Base-by-base conservation (phyloP, 441 rosid genomes). In the Cnidoscolus chayamansa region DNA sequence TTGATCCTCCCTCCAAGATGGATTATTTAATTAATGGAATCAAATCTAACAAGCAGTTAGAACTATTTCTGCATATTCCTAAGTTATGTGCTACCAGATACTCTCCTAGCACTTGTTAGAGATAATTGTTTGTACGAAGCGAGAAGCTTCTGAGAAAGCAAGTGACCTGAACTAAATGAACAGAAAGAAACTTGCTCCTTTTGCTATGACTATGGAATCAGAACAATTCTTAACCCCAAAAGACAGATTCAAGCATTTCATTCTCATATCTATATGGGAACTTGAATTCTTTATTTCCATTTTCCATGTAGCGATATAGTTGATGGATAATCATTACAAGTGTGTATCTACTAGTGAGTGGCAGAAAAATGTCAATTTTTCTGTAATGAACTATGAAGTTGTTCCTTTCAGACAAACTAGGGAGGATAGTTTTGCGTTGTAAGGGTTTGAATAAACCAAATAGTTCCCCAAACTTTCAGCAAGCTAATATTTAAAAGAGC, bases 21-120 rank as follows among this genome's bases (percentile, higher is more conserved):
- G 31, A 63, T 40, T 63, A 63, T 37, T 37, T 63, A 63, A 63
- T 40, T 17, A 40, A 40, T 40, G 50, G 51, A 63, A 63, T 43
- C 67, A 40, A 40, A 63, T 63, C 16, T 63, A 40, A 40, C 7
- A 3, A 40, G 6, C 5, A 40, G 43, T 10, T 63, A 17, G 67
- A 50, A 63, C 10, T 40, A 63, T 17, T 63, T 7, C 7, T 40
- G 31, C 66, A 63, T 63, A 40, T 40, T 40, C 51, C 49, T n/a
- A 63, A 3, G 45, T 40, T 63, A 63, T 40, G 9, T 17, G 15
- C 9, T 40, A 17, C 16, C 50, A 40, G 45, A 63, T 63, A 40
- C 17, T 63, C 49, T 40, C 11, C 51, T n/a, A 40, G 15, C 67
- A 63, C 67, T 62, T 37, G 9, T 59, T 63, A 40, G 13, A 2